Conservation (phyloP, 805 yeast genomes). For the Geotrichum ghanense region DNA sequence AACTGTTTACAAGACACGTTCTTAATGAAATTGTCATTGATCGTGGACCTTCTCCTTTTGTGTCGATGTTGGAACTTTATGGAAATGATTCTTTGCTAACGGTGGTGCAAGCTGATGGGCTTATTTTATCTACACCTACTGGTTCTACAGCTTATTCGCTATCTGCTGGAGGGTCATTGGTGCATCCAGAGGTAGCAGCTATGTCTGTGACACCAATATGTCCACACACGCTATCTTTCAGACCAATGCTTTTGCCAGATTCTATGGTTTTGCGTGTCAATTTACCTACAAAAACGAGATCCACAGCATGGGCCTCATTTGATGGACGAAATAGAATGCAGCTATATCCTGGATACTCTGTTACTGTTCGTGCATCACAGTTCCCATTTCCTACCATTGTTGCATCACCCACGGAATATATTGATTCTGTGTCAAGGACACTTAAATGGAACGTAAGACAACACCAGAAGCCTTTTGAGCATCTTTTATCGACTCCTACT, state of each 20-base stretch:
- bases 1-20: slow-evolving; percentile 44
- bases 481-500: slow-evolving; percentile 22
- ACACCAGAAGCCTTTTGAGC: slow-evolving; percentile 70
- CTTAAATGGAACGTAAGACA: slow-evolving; percentile 91
- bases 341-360: slow-evolving; percentile 68
- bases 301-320: slow-evolving; percentile 93
- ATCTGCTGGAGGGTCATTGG: slow-evolving; percentile 91
- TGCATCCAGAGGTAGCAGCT: slow-evolving; percentile 92
- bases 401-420: slow-evolving; percentile 48
- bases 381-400: slow-evolving; percentile 90
- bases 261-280: slow-evolving; percentile 77
- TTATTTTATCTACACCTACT: slow-evolving; percentile 87
- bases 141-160: slow-evolving; percentile 94
- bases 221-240: slow-evolving; percentile 86
- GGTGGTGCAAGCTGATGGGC: slow-evolving; percentile 88
- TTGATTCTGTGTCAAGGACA: slow-evolving; percentile 77
- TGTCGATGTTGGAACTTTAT: slow-evolving; percentile 77
- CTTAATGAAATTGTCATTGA: slow-evolving; percentile 85
- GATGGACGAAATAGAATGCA: slow-evolving; percentile 86
- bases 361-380: slow-evolving; percentile 70
- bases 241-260: slow-evolving; percentile 88
- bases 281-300: slow-evolving; percentile 67
- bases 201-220: slow-evolving; percentile 91
- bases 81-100: slow-evolving; percentile 81
- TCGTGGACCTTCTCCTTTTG: slow-evolving; percentile 88